phyloP scores from a whole-genome alignment of 306 rosid genomes.

The Inga leiocalycina region DNA sequence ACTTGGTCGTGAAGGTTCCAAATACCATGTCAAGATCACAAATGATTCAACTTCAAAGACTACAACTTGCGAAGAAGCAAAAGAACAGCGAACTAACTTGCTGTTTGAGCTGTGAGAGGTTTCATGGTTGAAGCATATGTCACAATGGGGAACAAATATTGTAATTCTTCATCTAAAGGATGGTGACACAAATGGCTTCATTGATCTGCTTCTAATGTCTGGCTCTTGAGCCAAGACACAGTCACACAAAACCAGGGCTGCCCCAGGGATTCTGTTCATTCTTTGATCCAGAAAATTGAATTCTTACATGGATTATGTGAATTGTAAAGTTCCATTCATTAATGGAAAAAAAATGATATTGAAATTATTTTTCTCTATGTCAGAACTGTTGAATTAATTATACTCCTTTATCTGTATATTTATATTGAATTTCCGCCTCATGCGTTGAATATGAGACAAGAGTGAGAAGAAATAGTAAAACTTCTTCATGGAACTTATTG shows the following conservation, averaged over 20 bases:
- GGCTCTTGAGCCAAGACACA: background rate
- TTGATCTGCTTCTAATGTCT: background rate
- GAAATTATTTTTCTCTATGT: background rate
- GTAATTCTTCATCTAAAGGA: conserved; percentile 6
- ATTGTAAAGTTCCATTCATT: conserved; percentile 7
- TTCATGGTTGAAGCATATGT: conserved; percentile 1
- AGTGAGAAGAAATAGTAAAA: background rate
- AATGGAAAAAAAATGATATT: background rate
- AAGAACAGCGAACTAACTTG: background rate
- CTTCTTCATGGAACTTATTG: background rate
- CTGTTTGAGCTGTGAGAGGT: background rate
- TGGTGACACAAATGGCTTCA: background rate
- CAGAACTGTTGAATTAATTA: background rate
- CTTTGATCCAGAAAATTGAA: background rate
- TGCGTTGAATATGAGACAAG: background rate
- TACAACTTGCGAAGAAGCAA: background rate
- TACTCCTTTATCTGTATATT: background rate
- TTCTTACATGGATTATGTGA: background rate
- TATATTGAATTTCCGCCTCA: background rate
- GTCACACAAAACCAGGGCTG: background rate
- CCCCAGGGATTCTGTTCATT: background rate
- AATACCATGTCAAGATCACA: background rate
- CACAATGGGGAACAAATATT: no score
- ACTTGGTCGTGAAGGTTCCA: background rate
- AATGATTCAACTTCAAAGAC: background rate